A percentile compares a stretch with the other conserved stretches of the same genome.
These are phyloP conservation scores for Emergomyces africanus DNA, from an alignment of 2,329 filamentous ascomycete genomes.

Conservation along the genomic window DNA sequence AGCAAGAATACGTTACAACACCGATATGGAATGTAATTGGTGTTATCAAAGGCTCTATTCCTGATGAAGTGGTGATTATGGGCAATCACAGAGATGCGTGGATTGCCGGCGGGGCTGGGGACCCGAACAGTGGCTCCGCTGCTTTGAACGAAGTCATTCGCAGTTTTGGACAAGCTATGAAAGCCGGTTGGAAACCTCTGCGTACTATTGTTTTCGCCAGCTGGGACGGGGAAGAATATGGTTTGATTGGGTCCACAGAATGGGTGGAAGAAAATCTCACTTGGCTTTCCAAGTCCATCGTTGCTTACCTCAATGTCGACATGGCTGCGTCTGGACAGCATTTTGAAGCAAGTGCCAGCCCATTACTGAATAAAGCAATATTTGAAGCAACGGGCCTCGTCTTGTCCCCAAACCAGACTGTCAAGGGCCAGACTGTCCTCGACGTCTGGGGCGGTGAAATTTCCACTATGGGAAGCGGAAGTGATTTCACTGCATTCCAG, in stretches of 20 bases:
- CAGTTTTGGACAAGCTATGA: constrained; percentile 57
- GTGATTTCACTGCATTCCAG: constrained; percentile 63
- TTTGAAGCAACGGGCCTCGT: constrained; percentile 53
- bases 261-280: constrained; percentile 86
- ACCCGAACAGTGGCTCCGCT: constrained; percentile 73
- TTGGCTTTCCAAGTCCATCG: constrained; percentile 59
- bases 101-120: constrained; percentile 72
- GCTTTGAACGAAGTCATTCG: constrained; percentile 67
- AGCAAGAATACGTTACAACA: constrained; percentile 70
- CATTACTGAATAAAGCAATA: constrained; percentile 61
- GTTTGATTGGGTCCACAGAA: constrained; percentile 73
- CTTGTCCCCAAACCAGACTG: constrained; percentile 61
- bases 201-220: constrained; percentile 86
- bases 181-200: constrained; percentile 67
- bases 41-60: constrained; percentile 73
- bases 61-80: constrained; percentile 74
- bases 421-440: constrained; percentile 53
- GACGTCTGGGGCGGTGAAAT: constrained; percentile 55
- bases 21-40: constrained; percentile 88
- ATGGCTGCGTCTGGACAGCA: constrained; percentile 53
- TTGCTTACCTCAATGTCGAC: constrained; percentile 82
- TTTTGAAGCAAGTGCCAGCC: constrained; percentile 57
- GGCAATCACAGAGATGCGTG: constrained; percentile 91
- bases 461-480: constrained; percentile 56
- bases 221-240: constrained; percentile 78